phyloP scores from a whole-genome alignment of 139 green algal genomes.

The Nannochloris sp. region DNA sequence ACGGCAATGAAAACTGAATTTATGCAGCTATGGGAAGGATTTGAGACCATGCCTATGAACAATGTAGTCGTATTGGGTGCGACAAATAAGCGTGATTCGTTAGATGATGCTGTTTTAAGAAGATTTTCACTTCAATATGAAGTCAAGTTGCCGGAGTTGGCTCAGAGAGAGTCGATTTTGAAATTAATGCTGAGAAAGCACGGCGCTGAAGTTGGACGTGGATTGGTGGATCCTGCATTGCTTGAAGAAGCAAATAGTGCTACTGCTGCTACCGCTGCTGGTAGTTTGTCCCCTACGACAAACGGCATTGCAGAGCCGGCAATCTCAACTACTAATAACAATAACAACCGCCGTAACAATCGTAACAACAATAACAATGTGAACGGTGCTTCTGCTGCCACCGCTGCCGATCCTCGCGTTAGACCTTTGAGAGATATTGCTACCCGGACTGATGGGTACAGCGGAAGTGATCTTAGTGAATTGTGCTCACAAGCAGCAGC shows the following conservation, averaged over 20 bases:
- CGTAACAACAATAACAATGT: too few relatives aligned
- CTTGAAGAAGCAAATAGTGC: neutral
- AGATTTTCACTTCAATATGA: slow-evolving; percentile 68
- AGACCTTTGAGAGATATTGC: slow-evolving; percentile 37
- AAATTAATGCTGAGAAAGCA: slow-evolving; percentile 31
- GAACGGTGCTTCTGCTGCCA: neutral
- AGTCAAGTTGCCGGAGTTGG: slow-evolving; percentile 52
- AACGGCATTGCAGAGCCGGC: too few relatives aligned
- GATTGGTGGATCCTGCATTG: neutral
- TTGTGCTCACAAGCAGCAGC: slow-evolving; percentile 58
- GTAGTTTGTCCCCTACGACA: neutral
- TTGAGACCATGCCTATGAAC: slow-evolving; percentile 50
- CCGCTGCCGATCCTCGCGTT: neutral
- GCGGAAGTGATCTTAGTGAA: slow-evolving; percentile 72
- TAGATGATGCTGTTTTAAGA: slow-evolving; percentile 69
- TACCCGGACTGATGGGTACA: slow-evolving; percentile 57
- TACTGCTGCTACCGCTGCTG: neutral
- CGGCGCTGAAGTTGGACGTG: slow-evolving; percentile 2
- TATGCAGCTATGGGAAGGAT: slow-evolving; percentile 94
- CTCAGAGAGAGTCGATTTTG: slow-evolving; percentile 61
- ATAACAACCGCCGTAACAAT: too few relatives aligned
- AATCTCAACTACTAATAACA: too few relatives aligned
- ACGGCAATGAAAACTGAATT: slow-evolving; percentile 92
- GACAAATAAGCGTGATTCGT: slow-evolving; percentile 71
- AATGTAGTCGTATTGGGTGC: slow-evolving; percentile 80